Base-by-base conservation (phyloP, 2,329 filamentous ascomycete species). In the Huntiella bhutanensis region DNA sequence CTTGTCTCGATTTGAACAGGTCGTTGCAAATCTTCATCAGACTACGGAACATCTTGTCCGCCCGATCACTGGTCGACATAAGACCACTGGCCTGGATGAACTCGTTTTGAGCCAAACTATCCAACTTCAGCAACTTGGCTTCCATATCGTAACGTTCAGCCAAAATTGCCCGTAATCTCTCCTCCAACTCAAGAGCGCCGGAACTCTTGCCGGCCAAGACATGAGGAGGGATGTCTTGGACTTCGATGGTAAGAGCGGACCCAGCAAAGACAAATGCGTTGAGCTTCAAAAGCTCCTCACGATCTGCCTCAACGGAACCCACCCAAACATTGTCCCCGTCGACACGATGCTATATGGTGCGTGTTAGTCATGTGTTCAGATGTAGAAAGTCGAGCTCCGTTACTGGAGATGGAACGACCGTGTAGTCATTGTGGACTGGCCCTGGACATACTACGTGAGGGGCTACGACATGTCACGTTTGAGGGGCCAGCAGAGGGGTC, bases 41-140 rank as follows among this genome's bases (percentile, higher is more conserved):
- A 1, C 83, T 88, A 45, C 82, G 83, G 63, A 96, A 95, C 51
- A 94, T 82, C 60, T 95, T 98, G 52, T 81, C 73, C 40, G 82
- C 77, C 1, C 77, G 78, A 3, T 79, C 75, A 49, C 71, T 73
- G 49, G 67, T 75, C 51, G 76, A 72, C 58, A 93, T 86, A 55
- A 88, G 81, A 34, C 82, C 82, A 61, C 86, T 77, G 37, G 72
- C 68, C 46, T 77, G 67, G 4, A 96, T 71, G 49, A 78, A 73
- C 2, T 75, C 64, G 55, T 96, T 88, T 41, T 72, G 66, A 32
- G 73, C 78, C 7, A 96, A 73, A 1, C 71, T 68, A n/a, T 84
- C 86, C 7, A 98, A 73, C 57, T 93, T 77, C 35, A 96, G 71
- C 1, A 95, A 66, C 61, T 92, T 94, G 45, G 68, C 66, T 5